Evolutionary conservation across 345 rosid species (phyloP).

Genomic region (Gossypium longicalyx): DNA sequence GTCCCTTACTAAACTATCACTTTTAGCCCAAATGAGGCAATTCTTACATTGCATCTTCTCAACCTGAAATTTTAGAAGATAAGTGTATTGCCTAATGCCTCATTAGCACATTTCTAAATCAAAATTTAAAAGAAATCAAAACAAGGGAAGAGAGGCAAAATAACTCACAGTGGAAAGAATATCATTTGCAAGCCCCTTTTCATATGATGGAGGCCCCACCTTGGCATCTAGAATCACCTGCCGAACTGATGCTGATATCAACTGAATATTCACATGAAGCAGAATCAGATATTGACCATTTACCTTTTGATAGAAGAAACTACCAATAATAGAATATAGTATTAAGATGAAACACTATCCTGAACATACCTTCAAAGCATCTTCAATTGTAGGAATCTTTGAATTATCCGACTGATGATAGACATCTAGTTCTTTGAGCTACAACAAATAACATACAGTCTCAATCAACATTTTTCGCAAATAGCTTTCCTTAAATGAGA

Average conservation of each 20-base stretch:
- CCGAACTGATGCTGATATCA: slow-evolving; percentile 64
- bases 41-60: slow-evolving; percentile 49
- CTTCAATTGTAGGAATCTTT: slow-evolving; percentile 63
- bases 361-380: slow-evolving; percentile 65
- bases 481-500: not conserved
- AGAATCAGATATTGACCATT: slow-evolving; percentile 12
- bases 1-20: slow-evolving; percentile 73
- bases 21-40: slow-evolving; percentile 90
- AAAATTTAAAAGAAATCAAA: not conserved
- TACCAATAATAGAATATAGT: not conserved
- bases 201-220: slow-evolving; percentile 83
- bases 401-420: slow-evolving; percentile 36
- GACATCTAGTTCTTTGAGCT: slow-evolving; percentile 57
- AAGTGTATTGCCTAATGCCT: not conserved
- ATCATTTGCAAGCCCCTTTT: slow-evolving; percentile 77
- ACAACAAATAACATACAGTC: slow-evolving; percentile 25
- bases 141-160: not conserved
- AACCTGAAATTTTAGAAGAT: slow-evolving; percentile 45
- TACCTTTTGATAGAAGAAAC: slow-evolving; percentile 8
- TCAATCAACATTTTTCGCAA: slow-evolving; percentile 27
- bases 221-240: slow-evolving; percentile 81
- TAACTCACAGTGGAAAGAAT: slow-evolving; percentile 73
- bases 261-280: slow-evolving; percentile 31
- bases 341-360: slow-evolving; percentile 4
- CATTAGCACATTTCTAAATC: slow-evolving; percentile 5